phyloP scores from a whole-genome alignment of 371 early-diverging fungal genomes.

The Mortierella sp. region DNA sequence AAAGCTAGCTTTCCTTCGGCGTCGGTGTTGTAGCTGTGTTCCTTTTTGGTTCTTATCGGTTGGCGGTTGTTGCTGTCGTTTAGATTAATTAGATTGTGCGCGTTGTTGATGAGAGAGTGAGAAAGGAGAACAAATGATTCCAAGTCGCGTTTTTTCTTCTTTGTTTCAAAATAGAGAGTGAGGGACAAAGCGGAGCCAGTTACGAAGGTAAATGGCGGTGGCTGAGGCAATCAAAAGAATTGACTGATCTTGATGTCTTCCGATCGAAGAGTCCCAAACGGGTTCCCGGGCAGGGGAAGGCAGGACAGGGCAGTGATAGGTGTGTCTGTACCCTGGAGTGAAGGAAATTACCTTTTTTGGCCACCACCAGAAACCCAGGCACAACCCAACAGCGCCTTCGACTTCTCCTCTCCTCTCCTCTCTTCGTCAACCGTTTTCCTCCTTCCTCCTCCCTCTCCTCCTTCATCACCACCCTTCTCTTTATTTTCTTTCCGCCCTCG shows the following conservation, averaged over 20 bases:
- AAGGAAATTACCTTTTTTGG: slow-evolving; percentile 12
- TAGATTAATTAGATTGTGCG: background rate
- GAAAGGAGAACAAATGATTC: background rate
- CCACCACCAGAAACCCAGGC: background rate
- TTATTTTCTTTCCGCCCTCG: background rate
- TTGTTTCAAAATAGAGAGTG: background rate
- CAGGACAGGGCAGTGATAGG: background rate
- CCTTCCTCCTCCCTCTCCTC: background rate
- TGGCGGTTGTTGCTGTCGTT: background rate
- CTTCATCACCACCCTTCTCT: background rate
- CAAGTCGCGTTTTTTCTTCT: background rate
- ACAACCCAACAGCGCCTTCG: background rate
- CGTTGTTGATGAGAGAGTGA: background rate
- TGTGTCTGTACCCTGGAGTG: background rate
- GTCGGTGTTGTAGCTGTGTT: too few species aligned
- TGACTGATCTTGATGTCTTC: background rate
- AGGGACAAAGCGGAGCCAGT: background rate
- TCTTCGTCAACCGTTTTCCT: background rate
- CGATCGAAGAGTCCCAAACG: background rate
- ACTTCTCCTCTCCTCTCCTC: background rate
- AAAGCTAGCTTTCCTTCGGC: background rate
- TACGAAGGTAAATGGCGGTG: background rate
- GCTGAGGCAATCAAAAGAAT: background rate
- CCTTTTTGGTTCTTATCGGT: background rate
- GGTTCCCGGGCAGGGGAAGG: background rate